These are phyloP conservation scores for Boechera divaricarpa DNA, from an alignment of 345 rosid species.

Conservation along the genomic window DNA sequence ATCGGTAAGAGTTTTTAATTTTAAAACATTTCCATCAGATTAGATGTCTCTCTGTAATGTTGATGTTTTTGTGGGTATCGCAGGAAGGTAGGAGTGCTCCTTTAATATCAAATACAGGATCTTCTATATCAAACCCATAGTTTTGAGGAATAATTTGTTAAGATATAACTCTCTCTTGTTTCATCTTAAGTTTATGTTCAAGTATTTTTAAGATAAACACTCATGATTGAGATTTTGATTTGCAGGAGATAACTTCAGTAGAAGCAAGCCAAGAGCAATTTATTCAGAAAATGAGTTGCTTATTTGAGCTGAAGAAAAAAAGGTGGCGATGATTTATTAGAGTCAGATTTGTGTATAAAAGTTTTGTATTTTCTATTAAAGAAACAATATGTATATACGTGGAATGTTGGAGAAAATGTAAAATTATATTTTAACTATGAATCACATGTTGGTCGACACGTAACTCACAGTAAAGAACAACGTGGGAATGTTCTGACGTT, in stretches of 20 bases:
- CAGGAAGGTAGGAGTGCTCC: constrained; percentile 48
- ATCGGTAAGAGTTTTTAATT: constrained; percentile 47
- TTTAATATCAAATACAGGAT: constrained; percentile 23
- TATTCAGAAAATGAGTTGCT: not conserved
- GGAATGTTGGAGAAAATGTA: constrained; percentile 12
- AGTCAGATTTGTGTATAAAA: constrained; percentile 4
- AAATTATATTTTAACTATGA: not conserved
- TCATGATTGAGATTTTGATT: constrained; percentile 6
- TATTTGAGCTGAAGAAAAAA: constrained; percentile 24
- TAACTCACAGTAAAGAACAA: constrained; percentile 1
- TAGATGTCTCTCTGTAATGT: constrained; percentile 4
- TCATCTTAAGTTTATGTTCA: not conserved
- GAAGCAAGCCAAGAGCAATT: constrained; percentile 29
- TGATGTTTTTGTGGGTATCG: constrained; percentile 5
- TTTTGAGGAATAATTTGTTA: constrained; percentile 29
- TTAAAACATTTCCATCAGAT: not conserved
- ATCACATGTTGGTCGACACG: constrained; percentile 36
- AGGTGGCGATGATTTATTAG: not conserved
- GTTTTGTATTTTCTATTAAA: not conserved
- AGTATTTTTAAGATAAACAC: constrained; percentile 18
- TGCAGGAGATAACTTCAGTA: constrained; percentile 31
- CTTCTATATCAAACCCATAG: constrained; percentile 42
- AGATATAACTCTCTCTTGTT: constrained; percentile 13
- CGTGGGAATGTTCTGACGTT: constrained; percentile 33
- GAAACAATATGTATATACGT: constrained; percentile 21